phyloP scores from a whole-genome alignment of 257 asterid species.

The Galeopsis tetrahit region DNA sequence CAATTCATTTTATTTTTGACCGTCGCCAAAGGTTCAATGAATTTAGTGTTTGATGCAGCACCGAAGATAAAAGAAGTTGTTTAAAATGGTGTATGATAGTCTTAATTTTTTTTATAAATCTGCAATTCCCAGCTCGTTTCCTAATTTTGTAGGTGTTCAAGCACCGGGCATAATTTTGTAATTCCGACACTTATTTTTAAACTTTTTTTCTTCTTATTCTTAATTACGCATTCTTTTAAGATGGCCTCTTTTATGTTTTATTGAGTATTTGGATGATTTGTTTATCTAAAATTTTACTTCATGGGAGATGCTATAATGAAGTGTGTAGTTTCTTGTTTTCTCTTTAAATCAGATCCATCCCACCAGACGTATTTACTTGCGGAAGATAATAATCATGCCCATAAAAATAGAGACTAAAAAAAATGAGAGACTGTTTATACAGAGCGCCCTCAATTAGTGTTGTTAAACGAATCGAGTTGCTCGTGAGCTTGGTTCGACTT shows the following conservation, averaged over 20 bases:
- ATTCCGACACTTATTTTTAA: constrained; percentile 4
- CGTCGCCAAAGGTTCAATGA: constrained; percentile 20
- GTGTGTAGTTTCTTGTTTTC: no score
- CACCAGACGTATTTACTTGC: no score
- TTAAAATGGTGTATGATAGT: constrained; percentile 29
- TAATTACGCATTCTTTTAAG: constrained; percentile 27
- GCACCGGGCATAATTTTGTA: constrained; percentile 38
- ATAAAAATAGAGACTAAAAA: no score
- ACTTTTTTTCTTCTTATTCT: constrained; percentile 22
- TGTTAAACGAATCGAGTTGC: no score
- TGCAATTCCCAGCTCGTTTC: constrained; percentile 5
- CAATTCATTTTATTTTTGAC: constrained; percentile 15
- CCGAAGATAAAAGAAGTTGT: constrained; percentile 21
- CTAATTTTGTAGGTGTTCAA: constrained; percentile 25
- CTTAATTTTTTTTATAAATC: constrained; percentile 12
- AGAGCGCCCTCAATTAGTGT: no score
- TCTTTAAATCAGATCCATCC: no score
- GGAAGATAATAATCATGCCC: no score
- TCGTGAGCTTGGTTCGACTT: no score
- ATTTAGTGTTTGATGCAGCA: constrained; percentile 14
- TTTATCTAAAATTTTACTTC: no score
- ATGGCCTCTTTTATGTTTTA: background rate
- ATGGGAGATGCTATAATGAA: no score
- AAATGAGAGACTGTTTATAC: no score
- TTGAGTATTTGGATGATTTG: background rate